Conservation (phyloP, 2,329 filamentous ascomycete genomes). For the Niveomyces coronatus region DNA sequence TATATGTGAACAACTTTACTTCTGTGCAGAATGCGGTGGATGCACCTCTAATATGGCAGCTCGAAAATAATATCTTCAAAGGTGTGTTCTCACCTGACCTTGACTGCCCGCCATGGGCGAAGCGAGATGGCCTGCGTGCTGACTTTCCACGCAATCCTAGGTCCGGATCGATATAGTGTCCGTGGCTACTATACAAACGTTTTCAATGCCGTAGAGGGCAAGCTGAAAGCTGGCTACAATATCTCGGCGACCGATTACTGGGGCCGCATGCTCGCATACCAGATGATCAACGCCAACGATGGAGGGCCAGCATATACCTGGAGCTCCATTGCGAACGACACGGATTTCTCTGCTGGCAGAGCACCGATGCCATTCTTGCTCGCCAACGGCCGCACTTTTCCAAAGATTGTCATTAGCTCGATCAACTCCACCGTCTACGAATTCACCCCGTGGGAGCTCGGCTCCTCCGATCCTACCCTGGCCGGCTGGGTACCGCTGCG, state of each 20-base stretch:
- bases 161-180: constrained; percentile 16
- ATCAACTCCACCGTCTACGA: constrained; percentile 69
- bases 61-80: constrained; percentile 25
- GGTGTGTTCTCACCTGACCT: constrained; percentile 18
- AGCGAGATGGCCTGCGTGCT: not conserved
- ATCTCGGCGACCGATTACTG: constrained; percentile 72
- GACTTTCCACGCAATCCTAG: no score
- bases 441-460: constrained; percentile 72
- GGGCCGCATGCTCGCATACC: constrained; percentile 66
- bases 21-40: constrained; percentile 36
- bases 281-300: constrained; percentile 61
- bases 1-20: constrained; percentile 69
- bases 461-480: constrained; percentile 63
- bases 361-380: constrained; percentile 67
- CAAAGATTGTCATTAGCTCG: constrained; percentile 40
- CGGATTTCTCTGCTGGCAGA: constrained; percentile 51
- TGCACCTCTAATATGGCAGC: constrained; percentile 24
- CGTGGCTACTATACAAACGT: constrained; percentile 51
- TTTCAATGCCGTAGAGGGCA: constrained; percentile 45
- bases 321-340: constrained; percentile 48
- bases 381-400: constrained; percentile 55
- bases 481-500: constrained; percentile 61
- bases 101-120: constrained; percentile 7
- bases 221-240: constrained; percentile 49
- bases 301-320: constrained; percentile 69